Percentiles rank a stretch among this genome's conserved stretches.
Evolutionary conservation across 331 rosid genomes (phyloP).

Genomic region (Malus hybrid): DNA sequence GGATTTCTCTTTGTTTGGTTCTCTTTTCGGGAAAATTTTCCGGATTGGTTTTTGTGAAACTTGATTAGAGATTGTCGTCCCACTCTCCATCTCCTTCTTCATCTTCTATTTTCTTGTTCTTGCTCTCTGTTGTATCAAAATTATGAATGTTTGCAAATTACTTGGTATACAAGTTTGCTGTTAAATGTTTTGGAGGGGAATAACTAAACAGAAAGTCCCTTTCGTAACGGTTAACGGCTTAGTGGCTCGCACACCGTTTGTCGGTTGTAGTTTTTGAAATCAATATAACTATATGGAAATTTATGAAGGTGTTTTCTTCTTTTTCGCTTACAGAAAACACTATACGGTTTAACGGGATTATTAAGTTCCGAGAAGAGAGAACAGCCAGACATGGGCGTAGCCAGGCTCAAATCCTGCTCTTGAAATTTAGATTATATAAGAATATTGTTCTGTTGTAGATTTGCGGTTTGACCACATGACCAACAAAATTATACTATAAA

Average conservation of each 20-base stretch:
- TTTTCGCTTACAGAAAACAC: too few relatives aligned
- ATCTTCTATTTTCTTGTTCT: neutral
- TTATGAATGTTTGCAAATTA: neutral
- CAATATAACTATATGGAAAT: too few relatives aligned
- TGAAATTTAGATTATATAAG: too few relatives aligned
- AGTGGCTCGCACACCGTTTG: neutral
- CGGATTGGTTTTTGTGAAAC: neutral
- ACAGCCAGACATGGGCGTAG: too few relatives aligned
- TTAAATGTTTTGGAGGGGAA: neutral
- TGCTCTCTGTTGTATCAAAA: neutral
- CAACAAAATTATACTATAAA: too few relatives aligned
- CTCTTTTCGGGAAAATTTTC: neutral
- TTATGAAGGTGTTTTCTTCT: too few relatives aligned
- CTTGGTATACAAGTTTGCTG: neutral
- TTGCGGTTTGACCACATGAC: too few relatives aligned
- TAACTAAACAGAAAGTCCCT: neutral
- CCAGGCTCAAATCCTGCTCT: too few relatives aligned
- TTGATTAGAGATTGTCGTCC: neutral
- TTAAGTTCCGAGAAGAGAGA: too few relatives aligned
- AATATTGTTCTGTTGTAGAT: too few relatives aligned
- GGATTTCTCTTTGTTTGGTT: neutral
- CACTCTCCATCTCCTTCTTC: neutral
- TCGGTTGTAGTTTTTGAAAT: too few relatives aligned
- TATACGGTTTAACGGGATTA: too few relatives aligned
- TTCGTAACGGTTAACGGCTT: neutral